These are phyloP conservation scores for Cytidiella melzeri DNA, from an alignment of 768 basidiomycete species.

Conservation along the genomic window DNA sequence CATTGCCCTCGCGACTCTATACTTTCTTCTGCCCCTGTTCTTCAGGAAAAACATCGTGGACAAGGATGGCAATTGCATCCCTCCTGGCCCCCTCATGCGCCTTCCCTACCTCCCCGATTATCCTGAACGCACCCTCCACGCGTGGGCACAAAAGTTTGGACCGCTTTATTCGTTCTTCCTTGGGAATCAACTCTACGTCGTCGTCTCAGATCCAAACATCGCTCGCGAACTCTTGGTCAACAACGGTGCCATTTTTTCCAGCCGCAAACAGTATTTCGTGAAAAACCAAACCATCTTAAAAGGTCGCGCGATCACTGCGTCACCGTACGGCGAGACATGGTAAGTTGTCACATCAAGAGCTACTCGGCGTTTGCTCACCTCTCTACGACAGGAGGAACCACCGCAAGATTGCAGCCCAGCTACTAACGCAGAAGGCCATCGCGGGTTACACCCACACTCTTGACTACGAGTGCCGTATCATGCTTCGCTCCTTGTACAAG, in stretches of 20 bases:
- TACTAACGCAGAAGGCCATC: constrained; percentile 31
- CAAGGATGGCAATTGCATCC: constrained; percentile 20
- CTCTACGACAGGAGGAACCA: constrained; percentile 33
- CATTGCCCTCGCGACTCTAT: constrained; percentile 1
- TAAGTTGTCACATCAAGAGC: constrained; percentile 11
- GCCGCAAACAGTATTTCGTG: constrained; percentile 39
- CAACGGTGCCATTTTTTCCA: constrained; percentile 41
- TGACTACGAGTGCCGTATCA: constrained; percentile 34
- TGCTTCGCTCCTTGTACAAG: constrained; percentile 33
- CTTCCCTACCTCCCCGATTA: constrained; percentile 36
- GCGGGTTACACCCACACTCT: constrained; percentile 31
- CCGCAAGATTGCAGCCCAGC: constrained; percentile 32
- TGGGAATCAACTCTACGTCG: constrained; percentile 41
- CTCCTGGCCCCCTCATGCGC: constrained; percentile 19
- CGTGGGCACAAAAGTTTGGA: constrained; percentile 39
- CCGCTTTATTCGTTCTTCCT: constrained; percentile 40
- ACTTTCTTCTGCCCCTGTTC: constrained; percentile 14
- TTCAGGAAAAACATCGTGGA: constrained; percentile 16
- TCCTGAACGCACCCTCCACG: constrained; percentile 36
- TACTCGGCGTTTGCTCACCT: not conserved
- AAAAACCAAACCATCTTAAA: constrained; percentile 39
- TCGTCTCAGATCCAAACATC: constrained; percentile 38
- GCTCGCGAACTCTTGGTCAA: constrained; percentile 40
- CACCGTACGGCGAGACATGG: constrained; percentile 40
- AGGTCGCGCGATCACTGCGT: constrained; percentile 39